Evolutionary conservation across 2,329 filamentous ascomycete genomes (phyloP), one percentile per base, ranked within the genome.

Genomic region (Pseudogymnoascus sp.): DNA sequence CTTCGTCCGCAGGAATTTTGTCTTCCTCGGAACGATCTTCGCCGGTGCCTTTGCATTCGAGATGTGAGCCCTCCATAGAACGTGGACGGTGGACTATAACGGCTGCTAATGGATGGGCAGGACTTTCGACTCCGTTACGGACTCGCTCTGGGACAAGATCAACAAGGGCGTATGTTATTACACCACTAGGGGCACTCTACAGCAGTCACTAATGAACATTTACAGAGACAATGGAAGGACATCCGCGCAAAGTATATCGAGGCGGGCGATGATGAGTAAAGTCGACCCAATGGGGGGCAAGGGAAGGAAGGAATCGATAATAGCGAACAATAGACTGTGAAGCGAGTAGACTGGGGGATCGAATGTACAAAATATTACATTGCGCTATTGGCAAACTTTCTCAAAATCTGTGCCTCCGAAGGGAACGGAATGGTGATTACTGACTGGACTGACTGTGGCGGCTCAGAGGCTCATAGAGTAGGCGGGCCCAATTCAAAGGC

Each of bases 161-260:
- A 99, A 99, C 86, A 85, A 83, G 73, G 95, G 95, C 73, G 93
- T 97, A 91, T 74, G 90, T 87, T 38, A 35, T 10, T 42, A n/a
- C 59, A 50, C 14, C 10, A 21, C 3, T 13, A 13, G 7, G 31
- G 26, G 50, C n/a, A 40, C 14, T 33, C 24, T 37, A 44, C 6
- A 33, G 19, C 47, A 21, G 16, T 42, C 68, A 70, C 76, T 79
- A 67, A 77, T 70, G 59, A 59, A 19, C 53, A 31, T 61, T n/a
- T 33, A 71, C 74, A 97, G 93, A 91, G 93, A 74, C 93, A 97
- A 96, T 97, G 95, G 95, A 97, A 97, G 85, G 95, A 99, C 77
- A 97, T 99, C 82, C 93, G 96, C 81, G 81, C 87, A 77, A 88
- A 84, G 79, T 99, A 96, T 78, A 77, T 96, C 73, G 79, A 90